phyloP scores from a whole-genome alignment of 805 yeast genomes.

The Lipomyces yamanashiensis region DNA sequence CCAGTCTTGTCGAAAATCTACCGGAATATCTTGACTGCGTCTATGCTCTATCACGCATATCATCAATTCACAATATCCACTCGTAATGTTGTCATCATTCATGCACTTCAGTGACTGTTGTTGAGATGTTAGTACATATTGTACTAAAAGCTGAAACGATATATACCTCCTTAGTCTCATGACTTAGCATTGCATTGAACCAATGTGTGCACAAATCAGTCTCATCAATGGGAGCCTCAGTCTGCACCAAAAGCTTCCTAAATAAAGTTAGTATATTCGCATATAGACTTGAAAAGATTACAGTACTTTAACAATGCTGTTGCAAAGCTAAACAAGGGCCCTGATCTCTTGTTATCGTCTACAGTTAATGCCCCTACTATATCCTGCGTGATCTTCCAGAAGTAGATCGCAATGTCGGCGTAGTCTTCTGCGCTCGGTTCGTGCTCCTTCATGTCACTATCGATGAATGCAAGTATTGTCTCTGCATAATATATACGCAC shows the following conservation, averaged over 20 bases:
- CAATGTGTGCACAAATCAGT: slow-evolving; percentile 1
- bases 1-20: not conserved
- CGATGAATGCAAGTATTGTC: slow-evolving; percentile 12
- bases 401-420: slow-evolving; percentile 10
- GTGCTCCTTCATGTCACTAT: not conserved
- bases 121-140: not conserved
- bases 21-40: not conserved
- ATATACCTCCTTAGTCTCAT: slow-evolving; percentile 8
- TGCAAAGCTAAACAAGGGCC: slow-evolving; percentile 17
- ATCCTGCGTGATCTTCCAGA: slow-evolving; percentile 14
- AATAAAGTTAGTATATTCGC: not conserved
- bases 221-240: slow-evolving; percentile 10
- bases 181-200: slow-evolving; percentile 1
- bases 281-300: not conserved
- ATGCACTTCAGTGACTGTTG: slow-evolving; percentile 11
- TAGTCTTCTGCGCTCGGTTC: not conserved
- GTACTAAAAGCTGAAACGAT: not conserved
- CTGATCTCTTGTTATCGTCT: not conserved
- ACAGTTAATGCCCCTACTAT: slow-evolving; percentile 15
- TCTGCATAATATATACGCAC: slow-evolving; percentile 16
- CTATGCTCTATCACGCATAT: slow-evolving; percentile 15
- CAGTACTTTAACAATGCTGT: slow-evolving; percentile 8
- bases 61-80: slow-evolving; percentile 18
- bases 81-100: slow-evolving; percentile 5
- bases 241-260: slow-evolving; percentile 7